A percentile compares a stretch with the other conserved stretches of the same genome.
phyloP scores from a whole-genome alignment of 2,329 filamentous ascomycete genomes.

The Trichoderma citrinoviride region DNA sequence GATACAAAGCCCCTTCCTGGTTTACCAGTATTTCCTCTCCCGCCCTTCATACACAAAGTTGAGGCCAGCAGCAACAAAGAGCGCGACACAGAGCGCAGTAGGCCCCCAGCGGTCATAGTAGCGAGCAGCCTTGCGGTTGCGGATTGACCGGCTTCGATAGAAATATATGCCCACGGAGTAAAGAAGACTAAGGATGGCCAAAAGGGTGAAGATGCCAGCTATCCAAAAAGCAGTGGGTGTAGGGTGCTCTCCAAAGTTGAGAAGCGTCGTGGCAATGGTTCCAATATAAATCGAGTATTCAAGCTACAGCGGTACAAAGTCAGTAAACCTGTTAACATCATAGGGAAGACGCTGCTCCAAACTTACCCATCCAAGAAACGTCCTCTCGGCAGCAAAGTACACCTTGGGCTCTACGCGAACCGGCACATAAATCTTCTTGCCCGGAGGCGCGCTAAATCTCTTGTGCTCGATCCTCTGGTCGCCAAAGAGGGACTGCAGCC shows the following conservation, averaged over 20 bases:
- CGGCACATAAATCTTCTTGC: constrained; percentile 93
- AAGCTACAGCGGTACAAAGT: constrained; percentile 51
- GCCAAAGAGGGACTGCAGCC: constrained; percentile 53
- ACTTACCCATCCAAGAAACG: constrained; percentile 87
- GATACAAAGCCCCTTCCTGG: not conserved
- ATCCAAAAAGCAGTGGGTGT: constrained; percentile 61
- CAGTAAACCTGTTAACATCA: constrained; percentile 18
- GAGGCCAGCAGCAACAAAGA: constrained; percentile 71
- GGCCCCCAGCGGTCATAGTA: constrained; percentile 93
- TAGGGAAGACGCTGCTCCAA: not conserved
- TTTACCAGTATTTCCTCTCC: constrained; percentile 54
- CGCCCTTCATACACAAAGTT: constrained; percentile 80
- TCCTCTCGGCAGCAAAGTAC: constrained; percentile 93
- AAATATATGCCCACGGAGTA: constrained; percentile 85
- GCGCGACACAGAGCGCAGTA: constrained; percentile 66
- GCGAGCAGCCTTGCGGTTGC: constrained; percentile 75
- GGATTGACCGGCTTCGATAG: constrained; percentile 83
- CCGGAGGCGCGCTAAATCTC: constrained; percentile 70
- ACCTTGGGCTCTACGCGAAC: constrained; percentile 97
- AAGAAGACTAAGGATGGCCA: constrained; percentile 73
- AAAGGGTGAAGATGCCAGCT: constrained; percentile 74
- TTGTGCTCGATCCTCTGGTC: constrained; percentile 54
- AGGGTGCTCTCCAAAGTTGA: constrained; percentile 71
- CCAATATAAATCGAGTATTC: constrained; percentile 96
- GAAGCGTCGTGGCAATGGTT: constrained; percentile 76